Conservation (phyloP, 2,329 filamentous ascomycete species). For the Ophiostoma triangulosporum region DNA sequence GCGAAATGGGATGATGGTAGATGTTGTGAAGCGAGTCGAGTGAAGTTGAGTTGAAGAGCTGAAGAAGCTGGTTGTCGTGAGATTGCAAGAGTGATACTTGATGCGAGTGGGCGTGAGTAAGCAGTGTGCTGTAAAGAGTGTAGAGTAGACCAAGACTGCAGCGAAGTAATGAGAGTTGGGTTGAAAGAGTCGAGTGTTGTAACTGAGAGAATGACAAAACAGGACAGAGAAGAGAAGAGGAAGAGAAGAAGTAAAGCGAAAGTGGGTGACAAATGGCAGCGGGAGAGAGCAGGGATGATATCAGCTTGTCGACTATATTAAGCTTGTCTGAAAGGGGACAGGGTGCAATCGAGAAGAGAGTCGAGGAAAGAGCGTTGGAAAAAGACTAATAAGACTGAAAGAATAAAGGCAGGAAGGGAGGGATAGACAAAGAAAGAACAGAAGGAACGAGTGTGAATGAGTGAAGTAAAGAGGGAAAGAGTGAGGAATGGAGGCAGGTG, state of each 20-base stretch:
- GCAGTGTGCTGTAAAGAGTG: not conserved
- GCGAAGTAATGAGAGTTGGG: not conserved
- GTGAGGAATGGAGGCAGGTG: not conserved
- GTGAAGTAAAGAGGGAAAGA: not conserved
- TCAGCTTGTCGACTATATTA: not conserved
- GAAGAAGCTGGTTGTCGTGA: not conserved
- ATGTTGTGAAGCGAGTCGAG: not conserved
- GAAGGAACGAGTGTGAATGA: not conserved
- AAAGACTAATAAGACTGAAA: not conserved
- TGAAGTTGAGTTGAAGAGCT: not conserved
- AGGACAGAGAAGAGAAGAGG: not conserved
- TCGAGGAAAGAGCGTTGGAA: not conserved
- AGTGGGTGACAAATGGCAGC: not conserved
- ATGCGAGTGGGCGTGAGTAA: not conserved
- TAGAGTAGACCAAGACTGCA: not conserved
- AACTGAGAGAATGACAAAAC: not conserved
- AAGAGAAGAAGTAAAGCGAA: not conserved
- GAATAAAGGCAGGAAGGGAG: not conserved
- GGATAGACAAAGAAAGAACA: not conserved
- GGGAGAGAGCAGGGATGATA: not conserved
- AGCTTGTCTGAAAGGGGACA: conserved; percentile 10
- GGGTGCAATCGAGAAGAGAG: not conserved
- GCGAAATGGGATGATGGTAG: not conserved
- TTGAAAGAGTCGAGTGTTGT: not conserved
- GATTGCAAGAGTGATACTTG: not conserved